A percentile compares a stretch with the other conserved stretches of the same genome.
phyloP scores from a whole-genome alignment of 1,284 basidiomycete species.

The Lentinula novae-zelandiae region DNA sequence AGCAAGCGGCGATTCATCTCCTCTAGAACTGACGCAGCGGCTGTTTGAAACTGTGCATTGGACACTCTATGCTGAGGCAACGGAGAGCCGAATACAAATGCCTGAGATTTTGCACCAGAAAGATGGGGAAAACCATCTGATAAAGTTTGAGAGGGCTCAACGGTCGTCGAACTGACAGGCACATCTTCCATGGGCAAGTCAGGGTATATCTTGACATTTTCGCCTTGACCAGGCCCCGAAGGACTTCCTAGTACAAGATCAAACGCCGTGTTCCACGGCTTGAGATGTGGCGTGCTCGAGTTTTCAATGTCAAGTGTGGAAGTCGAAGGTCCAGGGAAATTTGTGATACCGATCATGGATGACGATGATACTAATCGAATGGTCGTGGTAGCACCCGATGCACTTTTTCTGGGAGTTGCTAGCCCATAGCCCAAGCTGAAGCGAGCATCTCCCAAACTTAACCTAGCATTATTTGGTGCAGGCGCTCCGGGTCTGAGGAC shows the following conservation, averaged over 20 bases:
- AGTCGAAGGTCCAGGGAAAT: conserved; percentile 6
- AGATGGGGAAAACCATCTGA: conserved; percentile 26
- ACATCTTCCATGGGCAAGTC: conserved; percentile 44
- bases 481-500: conserved; percentile 51
- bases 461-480: conserved; percentile 52
- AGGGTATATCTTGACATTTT: conserved; percentile 44
- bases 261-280: conserved; percentile 60
- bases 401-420: conserved; percentile 29
- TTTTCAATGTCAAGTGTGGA: background rate
- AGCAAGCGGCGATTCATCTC: conserved; percentile 75
- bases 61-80: conserved; percentile 54
- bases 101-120: conserved; percentile 23
- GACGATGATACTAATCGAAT: conserved; percentile 56
- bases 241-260: conserved; percentile 63
- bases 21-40: conserved; percentile 62
- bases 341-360: conserved; percentile 10
- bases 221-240: conserved; percentile 13
- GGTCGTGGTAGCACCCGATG: conserved; percentile 47
- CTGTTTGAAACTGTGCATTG: conserved; percentile 56
- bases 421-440: conserved; percentile 45
- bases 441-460: conserved; percentile 52
- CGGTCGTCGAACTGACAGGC: conserved; percentile 16
- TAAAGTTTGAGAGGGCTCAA: conserved; percentile 21
- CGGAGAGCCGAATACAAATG: conserved; percentile 75
- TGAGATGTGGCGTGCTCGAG: conserved; percentile 53